phyloP scores from a whole-genome alignment of 208 protist genomes.

The Trypanosoma avium region DNA sequence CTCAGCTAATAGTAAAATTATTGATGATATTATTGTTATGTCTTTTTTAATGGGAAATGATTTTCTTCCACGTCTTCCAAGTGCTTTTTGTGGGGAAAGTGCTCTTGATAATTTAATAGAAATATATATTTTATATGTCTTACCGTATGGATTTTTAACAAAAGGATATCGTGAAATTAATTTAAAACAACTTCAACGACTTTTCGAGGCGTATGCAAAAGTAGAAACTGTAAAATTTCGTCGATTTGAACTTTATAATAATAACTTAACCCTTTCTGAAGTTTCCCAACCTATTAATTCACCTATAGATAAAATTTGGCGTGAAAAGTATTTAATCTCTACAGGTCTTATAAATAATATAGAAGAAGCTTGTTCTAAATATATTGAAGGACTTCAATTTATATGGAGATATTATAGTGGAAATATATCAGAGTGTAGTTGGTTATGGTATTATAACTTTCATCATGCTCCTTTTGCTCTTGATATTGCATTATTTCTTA shows the following conservation, averaged over 20 bases:
- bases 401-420: slow-evolving; percentile 86
- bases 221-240: slow-evolving; percentile 70
- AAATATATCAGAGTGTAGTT: slow-evolving; percentile 49
- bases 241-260: slow-evolving; percentile 40
- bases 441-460: slow-evolving; percentile 83
- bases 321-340: slow-evolving; percentile 46
- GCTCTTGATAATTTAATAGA: slow-evolving; percentile 80
- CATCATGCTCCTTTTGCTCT: slow-evolving; percentile 67
- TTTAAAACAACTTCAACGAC: slow-evolving; percentile 57
- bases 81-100: slow-evolving; percentile 72
- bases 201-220: slow-evolving; percentile 60
- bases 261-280: slow-evolving; percentile 37
- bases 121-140: slow-evolving; percentile 72
- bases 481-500: slow-evolving; percentile 65
- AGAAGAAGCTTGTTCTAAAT: slow-evolving; percentile 58
- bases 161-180: slow-evolving; percentile 64
- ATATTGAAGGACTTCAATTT: slow-evolving; percentile 76
- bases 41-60: slow-evolving; percentile 83
- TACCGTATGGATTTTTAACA: slow-evolving; percentile 84
- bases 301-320: slow-evolving; percentile 46
- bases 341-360: slow-evolving; percentile 35
- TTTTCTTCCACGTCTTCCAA: slow-evolving; percentile 76
- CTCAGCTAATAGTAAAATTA: slow-evolving; percentile 70
- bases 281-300: slow-evolving; percentile 36
- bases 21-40: slow-evolving; percentile 85